phyloP scores from a whole-genome alignment of 2,329 filamentous ascomycete genomes.

The Sarocladium brachiariae region DNA sequence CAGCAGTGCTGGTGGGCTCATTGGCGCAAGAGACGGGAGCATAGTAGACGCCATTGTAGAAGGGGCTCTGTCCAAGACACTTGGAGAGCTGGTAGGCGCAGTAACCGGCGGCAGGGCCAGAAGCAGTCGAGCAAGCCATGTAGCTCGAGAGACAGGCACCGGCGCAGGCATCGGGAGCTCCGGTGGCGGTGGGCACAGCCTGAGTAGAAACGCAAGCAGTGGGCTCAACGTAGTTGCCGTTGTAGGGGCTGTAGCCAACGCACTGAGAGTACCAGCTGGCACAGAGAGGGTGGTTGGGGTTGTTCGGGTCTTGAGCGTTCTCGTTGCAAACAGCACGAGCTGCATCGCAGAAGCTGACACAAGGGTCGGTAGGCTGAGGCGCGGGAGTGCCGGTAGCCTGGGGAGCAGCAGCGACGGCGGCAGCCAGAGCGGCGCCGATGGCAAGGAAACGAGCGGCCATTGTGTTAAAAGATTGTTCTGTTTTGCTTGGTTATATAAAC shows the following conservation, averaged over 20 bases:
- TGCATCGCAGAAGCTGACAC: constrained; percentile 41
- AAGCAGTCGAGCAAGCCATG: neutral
- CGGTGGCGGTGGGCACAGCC: neutral
- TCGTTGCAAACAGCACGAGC: constrained; percentile 32
- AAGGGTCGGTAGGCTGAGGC: neutral
- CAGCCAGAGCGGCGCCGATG: too few relatives aligned
- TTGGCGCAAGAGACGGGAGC: constrained; percentile 27
- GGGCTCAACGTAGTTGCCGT: constrained; percentile 47
- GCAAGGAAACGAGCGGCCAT: too few relatives aligned
- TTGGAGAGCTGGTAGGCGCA: neutral
- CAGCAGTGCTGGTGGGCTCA: constrained; percentile 45
- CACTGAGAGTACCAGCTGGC: neutral
- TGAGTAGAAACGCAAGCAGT: neutral
- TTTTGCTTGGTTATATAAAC: neutral
- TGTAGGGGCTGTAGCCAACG: neutral
- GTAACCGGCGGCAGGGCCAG: neutral
- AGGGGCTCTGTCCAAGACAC: too few relatives aligned
- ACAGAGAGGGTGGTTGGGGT: constrained; percentile 41
- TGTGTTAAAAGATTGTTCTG: neutral
- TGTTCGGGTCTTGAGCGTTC: constrained; percentile 49
- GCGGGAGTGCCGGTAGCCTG: neutral
- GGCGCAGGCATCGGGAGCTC: too few relatives aligned
- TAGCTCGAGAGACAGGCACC: too few relatives aligned
- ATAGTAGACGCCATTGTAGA: too few relatives aligned
- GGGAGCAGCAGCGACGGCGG: too few relatives aligned